Evolutionary conservation across 2,329 filamentous ascomycete species (phyloP).

Genomic region (Capronia epimyces): DNA sequence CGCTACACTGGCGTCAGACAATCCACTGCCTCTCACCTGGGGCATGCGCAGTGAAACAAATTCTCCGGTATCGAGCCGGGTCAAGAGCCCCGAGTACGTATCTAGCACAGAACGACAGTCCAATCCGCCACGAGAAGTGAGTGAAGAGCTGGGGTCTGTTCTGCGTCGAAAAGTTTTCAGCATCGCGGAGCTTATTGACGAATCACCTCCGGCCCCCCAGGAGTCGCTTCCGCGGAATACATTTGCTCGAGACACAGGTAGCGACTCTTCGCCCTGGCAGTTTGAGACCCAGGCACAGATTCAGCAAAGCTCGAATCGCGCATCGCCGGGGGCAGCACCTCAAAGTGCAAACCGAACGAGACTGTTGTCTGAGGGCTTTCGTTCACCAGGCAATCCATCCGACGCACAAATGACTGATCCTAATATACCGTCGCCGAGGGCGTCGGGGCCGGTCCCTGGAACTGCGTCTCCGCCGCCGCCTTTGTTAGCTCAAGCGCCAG

Average conservation of each 20-base stretch:
- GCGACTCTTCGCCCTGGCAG: neutral
- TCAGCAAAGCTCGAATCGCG: neutral
- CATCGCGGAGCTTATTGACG: neutral
- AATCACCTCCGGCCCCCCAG: neutral
- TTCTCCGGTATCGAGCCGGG: slow-evolving; percentile 2
- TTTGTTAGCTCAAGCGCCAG: neutral
- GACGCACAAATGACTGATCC: neutral
- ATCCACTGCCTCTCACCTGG: neutral
- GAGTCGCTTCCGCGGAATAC: neutral
- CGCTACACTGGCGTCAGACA: neutral
- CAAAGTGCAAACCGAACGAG: neutral
- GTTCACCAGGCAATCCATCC: neutral
- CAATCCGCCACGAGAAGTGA: neutral
- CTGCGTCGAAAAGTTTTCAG: neutral
- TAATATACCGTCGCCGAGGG: neutral
- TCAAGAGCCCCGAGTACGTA: slow-evolving; percentile 6
- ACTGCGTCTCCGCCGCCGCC: neutral
- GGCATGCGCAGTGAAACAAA: slow-evolving; percentile 1
- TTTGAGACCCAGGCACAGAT: slow-evolving; percentile 1
- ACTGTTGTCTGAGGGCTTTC: neutral
- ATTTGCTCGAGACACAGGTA: neutral
- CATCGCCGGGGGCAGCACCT: neutral
- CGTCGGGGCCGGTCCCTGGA: neutral
- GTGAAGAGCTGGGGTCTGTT: slow-evolving; percentile 3
- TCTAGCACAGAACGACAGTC: slow-evolving; percentile 6